Evolutionary conservation across 306 rosid species (phyloP), one percentile per base, ranked within the genome.

Genomic region (Cercis canadensis): DNA sequence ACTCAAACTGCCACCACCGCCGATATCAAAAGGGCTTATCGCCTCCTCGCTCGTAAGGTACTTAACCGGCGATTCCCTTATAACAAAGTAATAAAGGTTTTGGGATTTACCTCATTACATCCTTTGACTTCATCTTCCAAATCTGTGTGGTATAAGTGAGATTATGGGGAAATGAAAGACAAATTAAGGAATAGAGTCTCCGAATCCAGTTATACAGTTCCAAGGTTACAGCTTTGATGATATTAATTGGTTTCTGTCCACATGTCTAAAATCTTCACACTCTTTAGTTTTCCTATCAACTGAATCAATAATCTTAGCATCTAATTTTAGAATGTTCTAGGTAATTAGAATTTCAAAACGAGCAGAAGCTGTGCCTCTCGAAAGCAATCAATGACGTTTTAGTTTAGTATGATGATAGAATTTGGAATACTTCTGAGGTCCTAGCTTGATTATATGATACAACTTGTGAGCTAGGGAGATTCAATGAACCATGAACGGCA

Each of bases 41-140:
- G 97, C 68, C 90, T 88, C 21, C 98, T 93, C 60, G 98, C 98
- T 72, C 97, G 97, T 31, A 83, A 87, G 96, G 92, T 85, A 69
- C 62, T 41, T 7, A 29, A 44, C 34, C n/a, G 7, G 6, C 52
- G 24, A 19, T 52, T 15, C 51, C 4, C 24, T 37, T 24, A 24
- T 24, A 12, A 53, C 4, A 5, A 37, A 37, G 10, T 34, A 34
- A 34, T 34, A 7, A 34, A 34, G 40, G n/a, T n/a, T 41, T 62
- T 40, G 67, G 18, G 51, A 19, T 41, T 62, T 41, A 3, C 7
- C 8, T 43, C 36, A n/a, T n/a, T 41, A 3, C 3, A 8, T 43
- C 18, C 50, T 18, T 17, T 67, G 18, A 0, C 34, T 51, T 45
- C 16, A n/a, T n/a, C n/a, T n/a, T n/a, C n/a, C n/a, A n/a, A n/a